Conservation (phyloP, 2,329 filamentous ascomycete species). For the Cyphellophora europaea region DNA sequence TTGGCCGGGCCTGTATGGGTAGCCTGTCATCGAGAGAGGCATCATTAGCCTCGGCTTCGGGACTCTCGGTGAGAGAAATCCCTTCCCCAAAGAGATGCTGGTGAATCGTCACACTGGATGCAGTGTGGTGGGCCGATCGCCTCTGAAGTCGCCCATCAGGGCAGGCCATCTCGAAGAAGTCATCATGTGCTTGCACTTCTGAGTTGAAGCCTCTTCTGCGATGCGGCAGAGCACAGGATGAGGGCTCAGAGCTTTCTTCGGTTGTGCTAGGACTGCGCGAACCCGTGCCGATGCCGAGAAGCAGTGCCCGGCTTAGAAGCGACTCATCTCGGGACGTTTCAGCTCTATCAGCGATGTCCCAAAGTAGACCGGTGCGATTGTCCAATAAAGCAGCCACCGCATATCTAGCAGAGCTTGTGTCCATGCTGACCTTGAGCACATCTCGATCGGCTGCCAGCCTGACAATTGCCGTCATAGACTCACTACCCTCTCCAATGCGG, state of each 20-base stretch:
- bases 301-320: too few species aligned
- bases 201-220: too few species aligned
- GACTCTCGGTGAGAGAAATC: conserved; percentile 3
- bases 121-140: too few species aligned
- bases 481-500: conserved; percentile 23
- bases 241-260: too few species aligned
- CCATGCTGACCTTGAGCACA: conserved; percentile 54
- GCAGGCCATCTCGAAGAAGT: too few species aligned
- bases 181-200: too few species aligned
- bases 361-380: conserved; percentile 52
- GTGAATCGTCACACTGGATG: too few species aligned
- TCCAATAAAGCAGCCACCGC: conserved; percentile 51
- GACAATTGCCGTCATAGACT: conserved; percentile 36
- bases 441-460: conserved; percentile 47
- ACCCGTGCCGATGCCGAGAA: too few species aligned
- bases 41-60: background rate
- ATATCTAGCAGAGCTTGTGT: conserved; percentile 46
- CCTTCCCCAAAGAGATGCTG: conserved; percentile 2
- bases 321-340: too few species aligned
- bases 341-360: conserved; percentile 42
- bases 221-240: too few species aligned
- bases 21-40: conserved; percentile 2
- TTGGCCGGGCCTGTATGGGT: conserved; percentile 10
- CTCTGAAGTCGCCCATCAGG: too few species aligned
- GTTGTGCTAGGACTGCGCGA: too few species aligned